Evolutionary conservation across 1,284 basidiomycete genomes (phyloP), one percentile per base, ranked within the genome.

Genomic region (Thelephora terrestris): DNA sequence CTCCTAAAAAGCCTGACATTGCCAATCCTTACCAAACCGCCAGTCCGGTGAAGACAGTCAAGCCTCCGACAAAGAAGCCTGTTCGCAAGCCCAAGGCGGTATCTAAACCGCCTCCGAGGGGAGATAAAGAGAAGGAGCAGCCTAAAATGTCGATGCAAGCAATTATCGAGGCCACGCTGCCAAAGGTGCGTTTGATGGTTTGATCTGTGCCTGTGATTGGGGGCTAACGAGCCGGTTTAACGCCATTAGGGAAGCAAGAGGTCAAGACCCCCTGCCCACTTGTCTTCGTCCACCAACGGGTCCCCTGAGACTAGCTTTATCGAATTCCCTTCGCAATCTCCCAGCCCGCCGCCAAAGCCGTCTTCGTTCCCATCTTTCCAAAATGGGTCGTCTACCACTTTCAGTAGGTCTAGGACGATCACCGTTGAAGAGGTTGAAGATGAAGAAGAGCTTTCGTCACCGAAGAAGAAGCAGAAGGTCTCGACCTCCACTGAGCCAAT

Each of bases 11-110:
- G 52, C 73, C 76, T 9, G 82, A 81, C 53, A 68, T 85, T 21
- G 74, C 73, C 40, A 86, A 86, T 58, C 84, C 84, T 0, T 86
- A 86, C 57, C 78, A 85, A 59, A 71, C 73, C 21, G 75, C 76
- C 12, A 79, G 73, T 56, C 79, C 79, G 21, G 71, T 81, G 14
- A 76, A 69, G 57, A 60, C 61, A 24, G 55, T 54, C 7, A 58
- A 68, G 5, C 58, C 61, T 20, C 60, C 64, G 27, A 71, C 73
- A 50, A 75, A 72, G 52, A 63, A 70, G 24, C 54, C 50, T 34
- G 56, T 55, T 46, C 59, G 56, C 49, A 60, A 55, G 52, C 42
- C 50, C 35, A 60, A 48, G 45, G 55, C 44, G 37, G 46, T 51
- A 29, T 61, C 63, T 48, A 58, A 52, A 38, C 52, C 52, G 37